Conservation (phyloP, 2,329 filamentous ascomycete species). For the Aspergillus awamori region DNA sequence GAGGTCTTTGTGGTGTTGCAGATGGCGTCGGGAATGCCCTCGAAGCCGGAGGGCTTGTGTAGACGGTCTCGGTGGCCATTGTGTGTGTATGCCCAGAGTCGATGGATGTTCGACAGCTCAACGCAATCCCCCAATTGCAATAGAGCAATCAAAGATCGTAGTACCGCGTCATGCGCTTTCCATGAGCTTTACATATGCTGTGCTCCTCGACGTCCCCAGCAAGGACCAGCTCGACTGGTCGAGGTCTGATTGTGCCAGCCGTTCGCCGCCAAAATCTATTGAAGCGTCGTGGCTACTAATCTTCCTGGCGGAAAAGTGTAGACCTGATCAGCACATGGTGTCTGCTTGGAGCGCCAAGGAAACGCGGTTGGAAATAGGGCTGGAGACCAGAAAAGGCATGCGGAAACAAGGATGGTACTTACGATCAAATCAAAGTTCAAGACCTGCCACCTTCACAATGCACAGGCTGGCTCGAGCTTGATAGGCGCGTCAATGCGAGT, state of each 20-base stretch:
- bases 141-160: constrained; percentile 9
- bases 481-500: background rate
- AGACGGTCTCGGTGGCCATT: constrained; percentile 50
- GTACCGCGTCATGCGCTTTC: constrained; percentile 12
- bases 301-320: constrained; percentile 9
- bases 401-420: constrained; percentile 1
- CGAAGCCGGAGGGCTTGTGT: constrained; percentile 55
- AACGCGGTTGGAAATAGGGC: constrained; percentile 8
- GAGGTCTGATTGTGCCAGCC: constrained; percentile 4
- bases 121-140: constrained; percentile 10
- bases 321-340: constrained; percentile 5
- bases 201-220: background rate
- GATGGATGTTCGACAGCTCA: background rate
- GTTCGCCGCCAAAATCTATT: constrained; percentile 8
- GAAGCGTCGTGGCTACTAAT: constrained; percentile 6
- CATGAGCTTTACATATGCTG: constrained; percentile 14
- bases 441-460: background rate
- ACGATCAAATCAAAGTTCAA: constrained; percentile 10
- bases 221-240: background rate
- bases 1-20: constrained; percentile 59
- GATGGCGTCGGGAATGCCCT: constrained; percentile 69
- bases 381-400: constrained; percentile 2
- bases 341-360: constrained; percentile 4
- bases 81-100: background rate
- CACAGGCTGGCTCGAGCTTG: background rate